Base-by-base conservation (phyloP, 768 basidiomycete genomes). In the Boletus pseudopeckii region DNA sequence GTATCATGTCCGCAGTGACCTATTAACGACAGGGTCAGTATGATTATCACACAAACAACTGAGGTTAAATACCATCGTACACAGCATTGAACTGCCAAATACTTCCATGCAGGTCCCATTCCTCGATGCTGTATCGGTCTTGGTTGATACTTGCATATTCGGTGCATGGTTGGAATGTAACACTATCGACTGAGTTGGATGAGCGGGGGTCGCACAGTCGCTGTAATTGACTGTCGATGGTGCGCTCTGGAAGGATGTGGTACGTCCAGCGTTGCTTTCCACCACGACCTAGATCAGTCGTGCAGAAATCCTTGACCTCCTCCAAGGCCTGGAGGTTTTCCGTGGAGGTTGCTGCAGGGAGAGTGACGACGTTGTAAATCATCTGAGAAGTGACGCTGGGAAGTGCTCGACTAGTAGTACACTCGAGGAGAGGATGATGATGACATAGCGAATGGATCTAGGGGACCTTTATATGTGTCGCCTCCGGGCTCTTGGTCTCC, bases 211-310 rank as follows among this genome's bases (percentile, higher is more conserved):
- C 59, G 20, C 76, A 73, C 37, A 76, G 49, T 32, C 69, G 72
- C 30, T 56, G 62, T 26, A 83, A 57, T 63, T 80, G 75, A 11
- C 64, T 50, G 20, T 75, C 66, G 24, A 83, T 56, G 5, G 55
- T 63, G 11, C 69, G 71, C 53, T 81, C 77, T 15, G 69, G 48
- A 24, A 83, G 72, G 26, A 75, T 61, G 17, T 75, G 78, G 62
- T 81, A 84, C 4, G 80, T 77, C 81, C 82, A 83, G 34, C 75
- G 74, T 33, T 76, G 75, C 48, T 68, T 71, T 32, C 79, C 81
- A 8, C 77, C 73, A 42, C 74, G 74, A 57, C 81, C 81, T 62
- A 83, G 76, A 64, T 83, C 80, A 7, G 81, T 83, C 18, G 68
- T 71, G 15, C 69, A 71, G 58, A 82, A 81, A 59, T 81, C 66